Base-by-base conservation (phyloP, 2,329 filamentous ascomycete genomes). In the Verticillium nubilum region DNA sequence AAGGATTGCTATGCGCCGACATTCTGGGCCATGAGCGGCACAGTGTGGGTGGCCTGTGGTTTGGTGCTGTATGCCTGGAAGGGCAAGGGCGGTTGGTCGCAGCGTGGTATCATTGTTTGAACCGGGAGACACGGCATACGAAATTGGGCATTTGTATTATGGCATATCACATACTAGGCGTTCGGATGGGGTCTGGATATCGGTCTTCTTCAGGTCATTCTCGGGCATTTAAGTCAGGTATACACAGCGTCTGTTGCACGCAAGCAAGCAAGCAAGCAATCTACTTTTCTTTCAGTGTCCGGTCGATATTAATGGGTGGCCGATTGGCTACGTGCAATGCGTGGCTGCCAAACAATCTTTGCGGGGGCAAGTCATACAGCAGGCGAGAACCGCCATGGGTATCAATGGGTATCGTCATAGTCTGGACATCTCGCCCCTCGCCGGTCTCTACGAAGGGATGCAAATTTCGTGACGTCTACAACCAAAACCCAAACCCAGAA, bases 21-120 rank as follows among this genome's bases (percentile, higher is more conserved):
- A 0, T 96, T 94, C 65, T 97, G 92, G 92, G 90, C 89, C 1
- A 92, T 97, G 83, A 87, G 89, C 0, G 75, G 83, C 1, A 93
- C 88, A 63, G 89, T 96, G 0, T 93, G 89, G 87, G 65, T 91
- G 37, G 93, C 92, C 0, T 87, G 90, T 67, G 79, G 77, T 3
- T 74, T 92, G 66, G 88, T 94, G 76, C 64, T 88, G 17, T 88
- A 85, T 80, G 92, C 92, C 6, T 97, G 92, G 93, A 89, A 88
- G 72, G 90, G 90, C 1, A 83, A 76, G 59, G 81, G 82, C 25
- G 90, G 91, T 0, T 97, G 93, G 93, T 82, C 81, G 63, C 82
- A 83, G 68, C 83, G 91, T 60, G 91, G 90, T 0, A 86, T 97
- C 70, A 83, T 91, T 19, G 83, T 86, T 56, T 82, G 72, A 62